Evolutionary conservation across 257 asterid species (phyloP).

Genomic region (Ligustrum vulgare): DNA sequence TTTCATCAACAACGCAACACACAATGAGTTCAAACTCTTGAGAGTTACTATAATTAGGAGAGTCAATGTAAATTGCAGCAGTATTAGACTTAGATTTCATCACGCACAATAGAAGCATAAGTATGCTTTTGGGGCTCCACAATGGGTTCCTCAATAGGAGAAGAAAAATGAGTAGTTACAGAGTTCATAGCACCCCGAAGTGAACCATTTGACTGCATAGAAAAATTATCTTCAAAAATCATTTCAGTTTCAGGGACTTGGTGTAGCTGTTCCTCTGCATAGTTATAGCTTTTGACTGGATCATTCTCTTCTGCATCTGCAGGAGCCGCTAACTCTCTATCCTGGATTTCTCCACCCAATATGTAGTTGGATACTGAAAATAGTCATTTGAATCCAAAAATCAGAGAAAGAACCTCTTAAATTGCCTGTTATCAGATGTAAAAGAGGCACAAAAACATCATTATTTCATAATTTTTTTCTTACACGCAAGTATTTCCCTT

Average conservation of each 20-base stretch:
- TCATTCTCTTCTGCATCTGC: constrained; percentile 54
- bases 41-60: constrained; percentile 4
- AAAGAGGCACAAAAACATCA: neutral
- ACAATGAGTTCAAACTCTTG: constrained; percentile 17
- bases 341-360: constrained; percentile 61
- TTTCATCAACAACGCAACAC: constrained; percentile 23
- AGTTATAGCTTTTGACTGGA: constrained; percentile 48
- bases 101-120: constrained; percentile 95
- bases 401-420: neutral
- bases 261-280: constrained; percentile 61
- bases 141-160: constrained; percentile 65
- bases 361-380: constrained; percentile 61
- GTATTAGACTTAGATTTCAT: constrained; percentile 18
- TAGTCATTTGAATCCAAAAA: neutral
- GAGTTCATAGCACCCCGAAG: constrained; percentile 61
- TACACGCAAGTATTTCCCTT: neutral
- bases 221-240: constrained; percentile 58
- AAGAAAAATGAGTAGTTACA: constrained; percentile 52
- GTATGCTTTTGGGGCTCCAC: constrained; percentile 85
- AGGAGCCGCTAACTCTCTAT: constrained; percentile 54
- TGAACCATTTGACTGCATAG: constrained; percentile 66
- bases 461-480: neutral
- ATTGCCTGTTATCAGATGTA: neutral
- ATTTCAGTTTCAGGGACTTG: constrained; percentile 61
- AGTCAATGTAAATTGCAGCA: neutral